Evolutionary conservation across 1,284 basidiomycete genomes (phyloP).

Genomic region (Wallemia hederae): DNA sequence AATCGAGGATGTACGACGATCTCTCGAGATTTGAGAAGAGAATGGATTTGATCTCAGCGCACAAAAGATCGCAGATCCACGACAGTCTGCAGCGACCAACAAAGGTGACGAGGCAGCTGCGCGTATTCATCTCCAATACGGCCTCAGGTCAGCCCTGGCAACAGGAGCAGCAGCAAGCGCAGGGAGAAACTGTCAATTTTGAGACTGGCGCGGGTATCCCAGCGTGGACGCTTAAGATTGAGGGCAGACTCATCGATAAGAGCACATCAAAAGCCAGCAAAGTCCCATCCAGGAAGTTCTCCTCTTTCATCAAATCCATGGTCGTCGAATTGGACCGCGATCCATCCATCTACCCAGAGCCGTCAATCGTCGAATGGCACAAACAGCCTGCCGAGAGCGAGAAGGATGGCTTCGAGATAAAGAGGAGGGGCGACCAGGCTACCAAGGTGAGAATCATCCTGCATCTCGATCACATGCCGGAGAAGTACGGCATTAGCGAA

Average conservation of each 20-base stretch:
- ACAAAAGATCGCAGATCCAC: background rate
- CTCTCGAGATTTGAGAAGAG: background rate
- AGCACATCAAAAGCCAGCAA: slow-evolving; percentile 38
- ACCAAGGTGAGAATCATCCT: slow-evolving; percentile 51
- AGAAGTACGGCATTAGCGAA: slow-evolving; percentile 50
- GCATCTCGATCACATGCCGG: slow-evolving; percentile 57
- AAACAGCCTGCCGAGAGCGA: slow-evolving; percentile 29
- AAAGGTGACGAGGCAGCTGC: slow-evolving; percentile 18
- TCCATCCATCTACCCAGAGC: slow-evolving; percentile 44
- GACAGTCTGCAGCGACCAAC: background rate
- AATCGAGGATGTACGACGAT: background rate
- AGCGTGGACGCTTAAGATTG: slow-evolving; percentile 65
- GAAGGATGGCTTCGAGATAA: slow-evolving; percentile 66
- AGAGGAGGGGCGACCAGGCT: slow-evolving; percentile 46
- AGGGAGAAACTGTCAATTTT: slow-evolving; percentile 14
- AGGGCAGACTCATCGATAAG: slow-evolving; percentile 45
- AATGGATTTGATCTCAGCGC: background rate
- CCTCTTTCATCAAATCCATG: slow-evolving; percentile 53
- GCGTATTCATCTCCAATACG: slow-evolving; percentile 68
- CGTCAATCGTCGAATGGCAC: slow-evolving; percentile 32
- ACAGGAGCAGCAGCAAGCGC: slow-evolving; percentile 4
- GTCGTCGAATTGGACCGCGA: slow-evolving; percentile 69
- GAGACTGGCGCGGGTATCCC: slow-evolving; percentile 47
- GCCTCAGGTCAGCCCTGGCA: slow-evolving; percentile 36
- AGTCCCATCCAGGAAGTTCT: slow-evolving; percentile 42